Evolutionary conservation across 352 stramenopile genomes (phyloP).

Genomic region (Globisporangium paddicum): DNA sequence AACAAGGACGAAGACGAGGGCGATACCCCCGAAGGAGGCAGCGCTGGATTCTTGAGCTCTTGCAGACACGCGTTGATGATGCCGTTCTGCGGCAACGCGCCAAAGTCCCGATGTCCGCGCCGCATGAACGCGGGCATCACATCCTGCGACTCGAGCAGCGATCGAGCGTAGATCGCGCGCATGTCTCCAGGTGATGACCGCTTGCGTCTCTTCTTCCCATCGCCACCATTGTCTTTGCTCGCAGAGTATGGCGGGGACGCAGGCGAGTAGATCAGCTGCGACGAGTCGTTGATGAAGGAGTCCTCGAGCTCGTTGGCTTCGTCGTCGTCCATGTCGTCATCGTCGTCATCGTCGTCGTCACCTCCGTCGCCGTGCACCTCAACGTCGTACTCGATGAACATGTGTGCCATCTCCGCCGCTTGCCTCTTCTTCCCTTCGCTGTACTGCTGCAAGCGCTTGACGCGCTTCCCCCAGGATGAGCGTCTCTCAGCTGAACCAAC

Average conservation of each 20-base stretch:
- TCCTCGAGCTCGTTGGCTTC: slow-evolving; percentile 38
- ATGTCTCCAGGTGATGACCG: slow-evolving; percentile 44
- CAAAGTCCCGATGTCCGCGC: slow-evolving; percentile 28
- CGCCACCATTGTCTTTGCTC: neutral
- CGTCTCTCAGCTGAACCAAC: slow-evolving; percentile 4
- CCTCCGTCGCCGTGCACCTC: slow-evolving; percentile 37
- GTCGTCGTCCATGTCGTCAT: slow-evolving; percentile 42
- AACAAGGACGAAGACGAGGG: slow-evolving; percentile 6
- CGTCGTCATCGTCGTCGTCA: slow-evolving; percentile 59
- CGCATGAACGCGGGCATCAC: slow-evolving; percentile 26
- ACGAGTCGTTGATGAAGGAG: slow-evolving; percentile 83
- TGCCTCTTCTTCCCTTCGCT: slow-evolving; percentile 26
- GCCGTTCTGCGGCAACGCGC: slow-evolving; percentile 40
- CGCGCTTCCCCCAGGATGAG: slow-evolving; percentile 57
- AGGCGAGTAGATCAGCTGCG: slow-evolving; percentile 73
- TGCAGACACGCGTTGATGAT: slow-evolving; percentile 66
- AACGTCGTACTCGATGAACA: slow-evolving; percentile 68
- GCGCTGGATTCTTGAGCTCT: slow-evolving; percentile 25
- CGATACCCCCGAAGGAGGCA: neutral
- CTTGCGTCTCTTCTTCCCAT: slow-evolving; percentile 18
- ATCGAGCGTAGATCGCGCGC: slow-evolving; percentile 72
- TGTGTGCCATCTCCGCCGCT: slow-evolving; percentile 17
- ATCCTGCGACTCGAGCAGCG: slow-evolving; percentile 55
- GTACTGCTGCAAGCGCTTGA: slow-evolving; percentile 48
- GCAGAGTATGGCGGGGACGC: slow-evolving; percentile 3